Conservation (phyloP, 768 basidiomycete genomes). For the Psilocybe tampanensis region DNA sequence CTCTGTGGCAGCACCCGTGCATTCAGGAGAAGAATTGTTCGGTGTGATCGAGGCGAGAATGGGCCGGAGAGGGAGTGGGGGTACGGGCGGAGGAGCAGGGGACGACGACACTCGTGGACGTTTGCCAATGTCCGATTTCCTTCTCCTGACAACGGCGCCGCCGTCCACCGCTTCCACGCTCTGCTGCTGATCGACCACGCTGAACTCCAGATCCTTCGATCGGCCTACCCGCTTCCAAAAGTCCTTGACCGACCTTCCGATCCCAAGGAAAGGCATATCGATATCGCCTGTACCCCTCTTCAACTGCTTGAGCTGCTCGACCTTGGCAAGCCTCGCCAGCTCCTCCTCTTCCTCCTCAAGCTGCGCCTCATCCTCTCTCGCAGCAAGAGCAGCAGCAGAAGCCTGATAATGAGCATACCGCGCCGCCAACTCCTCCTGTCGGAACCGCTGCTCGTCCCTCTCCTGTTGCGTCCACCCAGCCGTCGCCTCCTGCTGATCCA, state of each 20-base stretch:
- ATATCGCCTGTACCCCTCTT: conserved; percentile 23
- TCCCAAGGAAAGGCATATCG: conserved; percentile 40
- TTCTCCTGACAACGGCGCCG: conserved; percentile 14
- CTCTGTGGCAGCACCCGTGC: background rate
- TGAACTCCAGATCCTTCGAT: conserved; percentile 1
- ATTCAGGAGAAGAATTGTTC: background rate
- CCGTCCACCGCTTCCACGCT: conserved; percentile 21
- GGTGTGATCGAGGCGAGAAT: conserved; percentile 17
- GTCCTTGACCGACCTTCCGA: conserved; percentile 52
- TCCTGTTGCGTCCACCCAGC: conserved; percentile 41
- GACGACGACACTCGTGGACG: conserved; percentile 4
- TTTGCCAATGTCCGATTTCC: conserved; percentile 17
- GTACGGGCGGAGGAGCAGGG: conserved; percentile 13
- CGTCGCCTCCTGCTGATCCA: background rate
- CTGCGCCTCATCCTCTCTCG: conserved; percentile 41
- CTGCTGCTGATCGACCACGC: conserved; percentile 24
- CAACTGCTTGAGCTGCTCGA: conserved; percentile 24
- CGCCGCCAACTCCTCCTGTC: conserved; percentile 26
- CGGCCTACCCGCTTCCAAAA: conserved; percentile 52
- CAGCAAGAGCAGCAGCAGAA: conserved; percentile 20
- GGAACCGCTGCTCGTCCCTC: conserved; percentile 32
- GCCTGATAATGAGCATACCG: conserved; percentile 25
- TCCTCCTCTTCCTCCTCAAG: conserved; percentile 27
- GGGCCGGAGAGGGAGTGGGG: conserved; percentile 14
- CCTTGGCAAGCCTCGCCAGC: conserved; percentile 12